Evolutionary conservation across 208 protist species (phyloP).

Genomic region (Polymyxa betae): DNA sequence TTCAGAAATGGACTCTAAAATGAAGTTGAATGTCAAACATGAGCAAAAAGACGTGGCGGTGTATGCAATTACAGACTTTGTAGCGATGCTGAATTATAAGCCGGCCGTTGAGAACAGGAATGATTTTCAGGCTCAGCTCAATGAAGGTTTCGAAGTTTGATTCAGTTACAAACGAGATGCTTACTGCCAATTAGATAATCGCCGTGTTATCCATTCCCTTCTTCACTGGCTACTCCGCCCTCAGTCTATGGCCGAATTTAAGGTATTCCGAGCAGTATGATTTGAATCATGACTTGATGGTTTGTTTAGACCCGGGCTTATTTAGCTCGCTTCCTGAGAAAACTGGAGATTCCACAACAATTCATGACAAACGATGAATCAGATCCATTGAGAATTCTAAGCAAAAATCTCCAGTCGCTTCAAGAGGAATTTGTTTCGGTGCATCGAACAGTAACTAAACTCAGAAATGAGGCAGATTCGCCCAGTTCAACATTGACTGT

Average conservation of each 20-base stretch:
- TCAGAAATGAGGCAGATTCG: not conserved
- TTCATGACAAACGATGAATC: constrained; percentile 12
- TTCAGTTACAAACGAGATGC: not conserved
- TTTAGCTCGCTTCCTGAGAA: constrained; percentile 3
- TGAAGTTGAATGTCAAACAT: constrained; percentile 5
- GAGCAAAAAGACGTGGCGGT: not conserved
- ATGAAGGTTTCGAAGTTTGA: not conserved
- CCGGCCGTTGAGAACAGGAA: not conserved
- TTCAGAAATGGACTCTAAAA: not conserved
- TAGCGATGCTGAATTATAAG: constrained; percentile 35
- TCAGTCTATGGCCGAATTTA: constrained; percentile 43
- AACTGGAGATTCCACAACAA: constrained; percentile 42
- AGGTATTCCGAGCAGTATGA: not conserved
- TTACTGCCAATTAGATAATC: not conserved
- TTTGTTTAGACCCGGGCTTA: constrained; percentile 10
- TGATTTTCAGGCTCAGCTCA: not conserved
- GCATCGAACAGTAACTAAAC: not conserved
- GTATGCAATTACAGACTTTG: constrained; percentile 41
- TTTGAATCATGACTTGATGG: not conserved
- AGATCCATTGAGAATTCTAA: not conserved
- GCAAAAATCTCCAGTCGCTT: not conserved
- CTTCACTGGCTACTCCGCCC: constrained; percentile 30
- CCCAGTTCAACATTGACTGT: not conserved
- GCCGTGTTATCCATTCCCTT: not conserved
- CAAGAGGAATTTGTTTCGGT: constrained; percentile 1